These are phyloP conservation scores for Fomitopsis pulvina DNA, from an alignment of 768 basidiomycete genomes.

Conservation along the genomic window DNA sequence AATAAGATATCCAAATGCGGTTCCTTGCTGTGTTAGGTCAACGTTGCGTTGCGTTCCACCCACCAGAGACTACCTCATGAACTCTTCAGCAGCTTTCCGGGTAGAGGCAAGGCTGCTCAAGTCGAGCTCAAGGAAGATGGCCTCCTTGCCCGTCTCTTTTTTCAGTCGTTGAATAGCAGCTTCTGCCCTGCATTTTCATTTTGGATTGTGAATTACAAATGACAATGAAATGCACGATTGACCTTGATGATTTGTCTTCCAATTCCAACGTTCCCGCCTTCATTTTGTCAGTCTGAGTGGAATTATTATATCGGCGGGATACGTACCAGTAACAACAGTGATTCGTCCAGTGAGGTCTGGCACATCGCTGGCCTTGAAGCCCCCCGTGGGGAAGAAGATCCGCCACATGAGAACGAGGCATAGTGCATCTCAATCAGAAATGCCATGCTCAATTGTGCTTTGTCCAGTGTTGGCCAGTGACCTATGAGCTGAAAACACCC, in stretches of 20 bases:
- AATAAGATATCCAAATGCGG: slow-evolving; percentile 40
- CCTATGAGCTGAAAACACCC: too few species aligned
- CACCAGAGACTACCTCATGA: slow-evolving; percentile 17
- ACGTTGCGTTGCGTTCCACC: neutral
- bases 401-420: neutral
- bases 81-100: slow-evolving; percentile 32
- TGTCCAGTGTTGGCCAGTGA: too few species aligned
- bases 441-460: neutral
- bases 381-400: slow-evolving; percentile 24
- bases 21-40: slow-evolving; percentile 35
- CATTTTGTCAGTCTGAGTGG: neutral
- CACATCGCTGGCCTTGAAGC: slow-evolving; percentile 27
- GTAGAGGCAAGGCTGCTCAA: slow-evolving; percentile 31
- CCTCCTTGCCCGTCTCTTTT: slow-evolving; percentile 33
- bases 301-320: neutral
- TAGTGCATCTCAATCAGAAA: neutral
- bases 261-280: neutral
- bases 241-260: neutral
- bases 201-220: too few species aligned
- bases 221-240: neutral
- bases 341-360: slow-evolving; percentile 35
- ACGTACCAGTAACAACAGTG: slow-evolving; percentile 26
- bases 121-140: slow-evolving; percentile 39
- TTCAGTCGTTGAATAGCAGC: slow-evolving; percentile 48
- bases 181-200: slow-evolving; percentile 36